These are phyloP conservation scores for Diospyros kaki DNA, from an alignment of 148 eudicot genomes.

Conservation along the genomic window DNA sequence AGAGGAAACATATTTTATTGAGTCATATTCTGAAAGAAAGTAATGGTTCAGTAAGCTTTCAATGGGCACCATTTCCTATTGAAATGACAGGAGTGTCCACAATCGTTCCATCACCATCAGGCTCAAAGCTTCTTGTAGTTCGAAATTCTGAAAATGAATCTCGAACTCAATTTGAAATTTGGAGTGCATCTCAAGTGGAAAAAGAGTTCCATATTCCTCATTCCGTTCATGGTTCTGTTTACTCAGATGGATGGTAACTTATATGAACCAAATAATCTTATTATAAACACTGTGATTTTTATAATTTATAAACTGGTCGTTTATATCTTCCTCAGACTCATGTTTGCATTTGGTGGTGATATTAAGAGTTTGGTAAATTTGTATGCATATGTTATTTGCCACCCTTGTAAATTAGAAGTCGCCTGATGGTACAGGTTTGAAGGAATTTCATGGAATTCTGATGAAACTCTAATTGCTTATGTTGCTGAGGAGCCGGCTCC, in stretches of 20 bases:
- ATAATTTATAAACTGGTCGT: not conserved
- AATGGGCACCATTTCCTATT: conserved; percentile 86
- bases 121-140: conserved; percentile 81
- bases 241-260: conserved; percentile 85
- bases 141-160: conserved; percentile 73
- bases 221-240: conserved; percentile 74
- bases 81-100: conserved; percentile 67
- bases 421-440: conserved; percentile 60
- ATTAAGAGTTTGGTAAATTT: not conserved
- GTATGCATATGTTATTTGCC: not conserved
- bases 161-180: conserved; percentile 76
- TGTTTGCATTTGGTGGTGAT: not conserved
- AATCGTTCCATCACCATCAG: conserved; percentile 87
- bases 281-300: not conserved
- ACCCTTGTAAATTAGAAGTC: not conserved
- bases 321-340: not conserved
- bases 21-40: conserved; percentile 46
- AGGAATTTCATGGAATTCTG: conserved; percentile 86
- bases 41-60: conserved; percentile 36
- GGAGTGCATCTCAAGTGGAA: conserved; percentile 68
- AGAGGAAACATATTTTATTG: conserved; percentile 52
- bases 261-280: not conserved
- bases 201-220: conserved; percentile 74
- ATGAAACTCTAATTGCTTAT: conserved; percentile 83
- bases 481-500: conserved; percentile 89